Evolutionary conservation across 1,284 basidiomycete genomes (phyloP), one percentile per base, ranked within the genome.

Genomic region (Thecaphora thlaspeos): DNA sequence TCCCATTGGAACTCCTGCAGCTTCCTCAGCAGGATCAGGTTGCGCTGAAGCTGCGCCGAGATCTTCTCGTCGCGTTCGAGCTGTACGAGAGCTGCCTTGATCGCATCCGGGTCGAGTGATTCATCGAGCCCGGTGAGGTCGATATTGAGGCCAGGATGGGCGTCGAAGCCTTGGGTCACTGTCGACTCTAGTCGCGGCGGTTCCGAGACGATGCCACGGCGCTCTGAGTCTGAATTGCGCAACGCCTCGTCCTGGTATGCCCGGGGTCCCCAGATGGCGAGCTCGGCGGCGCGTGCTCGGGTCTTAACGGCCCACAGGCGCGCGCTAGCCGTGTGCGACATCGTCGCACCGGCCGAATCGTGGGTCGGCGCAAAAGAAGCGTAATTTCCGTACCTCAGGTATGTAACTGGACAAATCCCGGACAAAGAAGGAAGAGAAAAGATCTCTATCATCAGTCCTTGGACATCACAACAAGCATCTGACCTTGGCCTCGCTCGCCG

Each of bases 1-100:
- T 63, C 56, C 70, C 70, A 73, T 39, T 73, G 70, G n/a, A 64
- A 55, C 40, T 68, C 61, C 46, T 73, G 70, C 49, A 73, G 52
- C n/a, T 60, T 56, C 21, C 61, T 58, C 11, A 71, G 44, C 21
- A 65, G 51, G 51, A 54, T 56, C 46, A 51, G 49, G 54, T 71
- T 71, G 46, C 55, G 62, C 22, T 51, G 55, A 8, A 67, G 56
- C 42, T 60, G 57, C 18, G 46, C 46, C 0, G 48, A 54, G 22
- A 71, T 41, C 23, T 50, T 46, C 38, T 60, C 60, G 22, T 70
- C 70, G 38, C 52, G 39, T 12, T 56, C 55, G n/a, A 71, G 64
- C 39, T 39, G 48, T 10, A 46, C 42, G 17, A 67, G 28, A 17
- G 56, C 66, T 22, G 44, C 40, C 38, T 41, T 38, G 21, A 72